Base-by-base conservation (phyloP, 768 basidiomycete species). In the Paxillus involutus region DNA sequence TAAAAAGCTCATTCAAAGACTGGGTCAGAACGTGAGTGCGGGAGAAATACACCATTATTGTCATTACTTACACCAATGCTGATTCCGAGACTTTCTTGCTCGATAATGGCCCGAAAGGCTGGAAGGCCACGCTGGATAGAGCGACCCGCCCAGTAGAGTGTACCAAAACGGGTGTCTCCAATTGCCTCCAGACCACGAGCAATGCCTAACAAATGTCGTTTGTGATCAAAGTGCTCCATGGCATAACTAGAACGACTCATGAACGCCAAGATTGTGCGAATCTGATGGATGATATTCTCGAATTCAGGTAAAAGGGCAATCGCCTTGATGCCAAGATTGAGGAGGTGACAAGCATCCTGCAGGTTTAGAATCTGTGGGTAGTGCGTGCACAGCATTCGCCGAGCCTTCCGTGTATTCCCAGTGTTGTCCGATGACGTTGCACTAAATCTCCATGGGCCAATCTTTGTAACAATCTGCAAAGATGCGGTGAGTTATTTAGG, bases 311-410 rank as follows among this genome's bases (percentile, higher is more conserved):
- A 29, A 30, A 42, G 39, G 13, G 17, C 19, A 7, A 62, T 29
- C 46, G 70, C 65, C 48, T 71, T 73, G 30, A 68, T 40, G 10
- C 63, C 59, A 2, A 71, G 49, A 53, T 65, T 71, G 0, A 71
- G 52, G 44, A 69, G 62, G 39, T 71, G 66, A 40, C 67, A 71
- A 12, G 65, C 65, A 58, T 71, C 67, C 19, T 66, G 63, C 3
- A 66, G 58, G 47, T 69, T 67, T 11, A 72, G 4, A 40, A 71
- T 68, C 62, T 68, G 68, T 7, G 52, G 55, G 16, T 39, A 66
- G 21, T 49, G 37, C 16, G 12, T 40, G 19, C 16, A 33, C 13
- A 68, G 35, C 6, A 60, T 46, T 11, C 39, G 41, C 0, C 47
- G 49, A 46, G 51, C 58, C 37, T 65, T 63, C 5, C 59, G 48